Conservation (phyloP, 345 rosid species). For the Draba incana region DNA sequence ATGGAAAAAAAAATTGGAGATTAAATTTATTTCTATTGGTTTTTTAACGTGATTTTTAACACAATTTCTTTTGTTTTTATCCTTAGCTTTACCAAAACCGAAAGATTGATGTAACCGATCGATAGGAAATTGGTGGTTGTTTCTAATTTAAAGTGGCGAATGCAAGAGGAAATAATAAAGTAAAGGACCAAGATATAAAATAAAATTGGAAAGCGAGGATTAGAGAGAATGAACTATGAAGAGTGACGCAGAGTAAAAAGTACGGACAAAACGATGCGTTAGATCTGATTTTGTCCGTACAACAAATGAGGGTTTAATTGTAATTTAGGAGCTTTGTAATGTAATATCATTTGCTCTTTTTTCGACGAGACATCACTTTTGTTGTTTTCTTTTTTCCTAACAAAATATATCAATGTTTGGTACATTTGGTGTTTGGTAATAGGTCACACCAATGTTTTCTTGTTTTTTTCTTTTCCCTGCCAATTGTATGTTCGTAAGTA, state of each 20-base stretch:
- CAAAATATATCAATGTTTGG: not conserved
- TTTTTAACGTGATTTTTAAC: too few species aligned
- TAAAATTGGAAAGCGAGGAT: conserved; percentile 12
- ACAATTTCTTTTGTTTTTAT: too few species aligned
- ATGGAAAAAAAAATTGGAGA: too few species aligned
- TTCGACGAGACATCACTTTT: conserved; percentile 36
- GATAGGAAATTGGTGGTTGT: not conserved
- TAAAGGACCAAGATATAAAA: conserved; percentile 22
- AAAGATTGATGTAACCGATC: not conserved
- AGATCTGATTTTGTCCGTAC: conserved; percentile 35
- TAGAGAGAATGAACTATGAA: not conserved
- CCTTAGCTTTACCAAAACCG: not conserved
- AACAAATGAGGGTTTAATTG: conserved; percentile 11
- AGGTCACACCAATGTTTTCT: conserved; percentile 36
- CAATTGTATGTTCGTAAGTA: conserved; percentile 4
- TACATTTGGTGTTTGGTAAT: conserved; percentile 34
- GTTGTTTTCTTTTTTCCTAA: not conserved
- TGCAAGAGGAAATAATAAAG: not conserved
- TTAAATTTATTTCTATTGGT: too few species aligned
- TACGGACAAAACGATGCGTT: conserved; percentile 35
- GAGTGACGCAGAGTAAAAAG: conserved; percentile 22
- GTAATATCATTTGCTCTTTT: conserved; percentile 17
- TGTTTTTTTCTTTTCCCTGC: conserved; percentile 5
- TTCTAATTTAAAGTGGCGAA: not conserved
- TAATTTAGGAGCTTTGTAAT: conserved; percentile 13